These are phyloP conservation scores for Geosmithia putterillii DNA, from an alignment of 2,329 filamentous ascomycete genomes.

Conservation along the genomic window DNA sequence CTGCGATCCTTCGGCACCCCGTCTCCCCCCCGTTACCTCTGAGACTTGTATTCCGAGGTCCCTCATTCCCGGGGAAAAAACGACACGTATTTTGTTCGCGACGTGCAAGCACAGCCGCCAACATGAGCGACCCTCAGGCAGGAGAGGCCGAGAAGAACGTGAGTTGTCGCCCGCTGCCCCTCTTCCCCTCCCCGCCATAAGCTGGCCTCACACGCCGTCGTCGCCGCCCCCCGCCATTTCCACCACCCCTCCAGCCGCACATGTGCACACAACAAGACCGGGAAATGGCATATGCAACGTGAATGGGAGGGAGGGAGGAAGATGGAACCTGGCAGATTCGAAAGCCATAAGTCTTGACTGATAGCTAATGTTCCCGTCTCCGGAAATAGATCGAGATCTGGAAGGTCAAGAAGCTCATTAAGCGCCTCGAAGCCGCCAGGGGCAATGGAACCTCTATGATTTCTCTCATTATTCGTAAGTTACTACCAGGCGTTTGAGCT, in stretches of 20 bases:
- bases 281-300: background rate
- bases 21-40: background rate
- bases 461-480: conserved; percentile 92
- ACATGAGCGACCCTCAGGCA: conserved; percentile 75
- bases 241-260: background rate
- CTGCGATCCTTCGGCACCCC: background rate
- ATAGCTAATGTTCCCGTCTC: background rate
- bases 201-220: too few species aligned
- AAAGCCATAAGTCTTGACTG: background rate
- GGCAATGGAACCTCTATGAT: conserved; percentile 99
- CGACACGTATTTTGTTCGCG: conserved; percentile 3
- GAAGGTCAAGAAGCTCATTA: conserved; percentile 99
- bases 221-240: conserved; percentile 5
- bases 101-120: conserved; percentile 23
- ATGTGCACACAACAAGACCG: background rate
- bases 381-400: conserved; percentile 57
- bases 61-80: conserved; percentile 2
- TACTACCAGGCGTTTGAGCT: background rate
- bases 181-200: conserved; percentile 1
- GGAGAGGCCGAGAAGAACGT: conserved; percentile 97
- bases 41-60: background rate
- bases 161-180: conserved; percentile 14
- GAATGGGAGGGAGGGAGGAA: background rate
- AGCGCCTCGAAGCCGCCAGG: conserved; percentile 89
- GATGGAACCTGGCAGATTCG: background rate